Evolutionary conservation across 1,284 basidiomycete genomes (phyloP), one percentile per base, ranked within the genome.

Genomic region (Boletus semigastroideus): DNA sequence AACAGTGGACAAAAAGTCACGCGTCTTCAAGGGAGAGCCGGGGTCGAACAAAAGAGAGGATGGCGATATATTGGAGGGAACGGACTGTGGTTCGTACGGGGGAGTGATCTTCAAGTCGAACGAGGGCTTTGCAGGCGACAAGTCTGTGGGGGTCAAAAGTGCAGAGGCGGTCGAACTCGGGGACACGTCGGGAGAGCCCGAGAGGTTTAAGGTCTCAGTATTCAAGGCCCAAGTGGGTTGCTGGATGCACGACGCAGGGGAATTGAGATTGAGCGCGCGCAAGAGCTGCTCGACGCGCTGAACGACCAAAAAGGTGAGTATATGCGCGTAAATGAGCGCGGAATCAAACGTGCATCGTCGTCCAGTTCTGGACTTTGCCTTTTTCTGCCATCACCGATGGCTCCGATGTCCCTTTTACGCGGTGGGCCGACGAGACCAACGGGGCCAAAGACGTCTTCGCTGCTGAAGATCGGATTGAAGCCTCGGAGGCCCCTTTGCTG

Each of bases 211-310:
- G 48, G 74, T 70, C n/a, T 65, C 65, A 51, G 78, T 62, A 44
- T 72, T 75, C 58, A 77, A 65, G 49, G 71, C 54, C 46, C 65
- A 62, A 52, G 63, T 52, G 31, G 67, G 69, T 55, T 77, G 78
- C 49, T 78, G 75, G 19, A 65, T 55, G 54, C 69, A 74, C 56
- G 82, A 84, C 58, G 74, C 79, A 25, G 87, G 86, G 30, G 87
- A 88, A 63, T 83, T 84, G 58, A 90, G 80, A 63, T 90, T 83
- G 48, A 90, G 74, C 22, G 85, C 82, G 41, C 87, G 83, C 49
- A 90, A 73, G 40, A 90, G 76, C 69, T 88, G 86, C 61, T 87
- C 86, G 56, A 90, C 83, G 62, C 87, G 85, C 86, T 90, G 54
- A 4, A 56, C 52, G 52, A 50, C 54, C 27, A 8, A 19, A n/a